Evolutionary conservation across 768 basidiomycete genomes (phyloP).

Genomic region (Leccinum variicolor): DNA sequence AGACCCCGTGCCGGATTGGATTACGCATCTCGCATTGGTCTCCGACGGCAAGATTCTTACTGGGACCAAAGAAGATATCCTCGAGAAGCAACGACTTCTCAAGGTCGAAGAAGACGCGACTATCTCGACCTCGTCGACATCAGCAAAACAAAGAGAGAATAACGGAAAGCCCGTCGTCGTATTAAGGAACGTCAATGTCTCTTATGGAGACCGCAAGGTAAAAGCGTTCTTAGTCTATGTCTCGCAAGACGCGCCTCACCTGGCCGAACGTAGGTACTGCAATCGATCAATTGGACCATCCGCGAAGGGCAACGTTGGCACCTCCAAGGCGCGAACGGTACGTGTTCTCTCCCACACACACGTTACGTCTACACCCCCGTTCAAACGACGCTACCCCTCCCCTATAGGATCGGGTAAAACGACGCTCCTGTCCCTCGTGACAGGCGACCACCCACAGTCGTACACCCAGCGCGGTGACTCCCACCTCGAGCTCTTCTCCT

Average conservation of each 20-base stretch:
- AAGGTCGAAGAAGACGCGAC: background rate
- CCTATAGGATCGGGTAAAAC: conserved; percentile 87
- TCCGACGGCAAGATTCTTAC: conserved; percentile 45
- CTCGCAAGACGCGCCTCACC: background rate
- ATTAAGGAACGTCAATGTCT: conserved; percentile 64
- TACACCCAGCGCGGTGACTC: conserved; percentile 59
- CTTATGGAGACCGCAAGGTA: conserved; percentile 66
- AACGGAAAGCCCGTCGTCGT: conserved; percentile 49
- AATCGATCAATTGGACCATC: conserved; percentile 79
- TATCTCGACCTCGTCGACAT: background rate
- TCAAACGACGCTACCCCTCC: background rate
- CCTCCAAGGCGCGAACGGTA: conserved; percentile 85
- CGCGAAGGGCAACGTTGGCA: conserved; percentile 85
- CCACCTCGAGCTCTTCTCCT: conserved; percentile 55
- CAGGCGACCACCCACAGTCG: conserved; percentile 94
- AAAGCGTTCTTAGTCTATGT: background rate
- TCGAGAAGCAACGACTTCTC: conserved; percentile 25
- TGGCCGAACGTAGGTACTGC: conserved; percentile 53
- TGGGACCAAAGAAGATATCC: conserved; percentile 48
- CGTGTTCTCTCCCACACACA: background rate
- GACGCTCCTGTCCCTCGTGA: conserved; percentile 84
- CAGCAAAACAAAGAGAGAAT: background rate
- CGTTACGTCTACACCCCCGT: background rate
- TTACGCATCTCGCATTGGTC: conserved; percentile 63
- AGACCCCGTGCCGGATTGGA: conserved; percentile 69